Conservation (phyloP, 768 basidiomycete species). For the Mycena rosella region DNA sequence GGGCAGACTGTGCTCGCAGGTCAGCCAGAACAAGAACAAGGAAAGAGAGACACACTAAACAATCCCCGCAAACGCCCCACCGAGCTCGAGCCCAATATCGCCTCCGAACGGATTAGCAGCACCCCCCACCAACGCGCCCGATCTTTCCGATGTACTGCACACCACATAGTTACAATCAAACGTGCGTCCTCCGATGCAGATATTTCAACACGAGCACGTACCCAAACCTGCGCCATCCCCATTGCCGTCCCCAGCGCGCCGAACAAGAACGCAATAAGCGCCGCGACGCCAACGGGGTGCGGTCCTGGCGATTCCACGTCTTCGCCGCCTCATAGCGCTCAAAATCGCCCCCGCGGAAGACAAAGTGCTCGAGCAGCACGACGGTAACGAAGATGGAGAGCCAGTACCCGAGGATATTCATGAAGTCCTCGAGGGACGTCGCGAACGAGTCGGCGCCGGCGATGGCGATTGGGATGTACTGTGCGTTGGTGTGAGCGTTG, state of each 20-base stretch:
- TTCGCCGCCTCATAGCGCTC: constrained; percentile 46
- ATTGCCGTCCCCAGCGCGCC: constrained; percentile 55
- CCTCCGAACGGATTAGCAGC: constrained; percentile 43
- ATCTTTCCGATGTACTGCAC: constrained; percentile 47
- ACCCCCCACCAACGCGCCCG: constrained; percentile 41
- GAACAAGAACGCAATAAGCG: constrained; percentile 46
- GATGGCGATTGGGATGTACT: constrained; percentile 59
- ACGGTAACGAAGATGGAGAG: constrained; percentile 62
- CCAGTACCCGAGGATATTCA: constrained; percentile 70
- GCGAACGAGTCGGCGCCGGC: constrained; percentile 66
- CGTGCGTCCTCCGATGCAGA: no score
- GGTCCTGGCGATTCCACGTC: constrained; percentile 49
- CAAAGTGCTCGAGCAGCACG: constrained; percentile 63
- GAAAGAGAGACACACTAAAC: constrained; percentile 34
- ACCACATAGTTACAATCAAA: no score
- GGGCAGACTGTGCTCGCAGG: no score
- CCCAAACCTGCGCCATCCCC: constrained; percentile 47
- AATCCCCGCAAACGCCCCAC: constrained; percentile 46
- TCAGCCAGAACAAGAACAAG: no score
- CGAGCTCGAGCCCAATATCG: constrained; percentile 55
- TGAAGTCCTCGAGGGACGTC: constrained; percentile 45
- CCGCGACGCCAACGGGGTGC: constrained; percentile 54
- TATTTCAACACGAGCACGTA: background rate
- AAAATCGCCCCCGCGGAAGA: constrained; percentile 56
- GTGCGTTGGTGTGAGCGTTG: no score